Base-by-base conservation (phyloP, 495 filamentous ascomycete species). In the Pseudoneurospora amorphoporcata region DNA sequence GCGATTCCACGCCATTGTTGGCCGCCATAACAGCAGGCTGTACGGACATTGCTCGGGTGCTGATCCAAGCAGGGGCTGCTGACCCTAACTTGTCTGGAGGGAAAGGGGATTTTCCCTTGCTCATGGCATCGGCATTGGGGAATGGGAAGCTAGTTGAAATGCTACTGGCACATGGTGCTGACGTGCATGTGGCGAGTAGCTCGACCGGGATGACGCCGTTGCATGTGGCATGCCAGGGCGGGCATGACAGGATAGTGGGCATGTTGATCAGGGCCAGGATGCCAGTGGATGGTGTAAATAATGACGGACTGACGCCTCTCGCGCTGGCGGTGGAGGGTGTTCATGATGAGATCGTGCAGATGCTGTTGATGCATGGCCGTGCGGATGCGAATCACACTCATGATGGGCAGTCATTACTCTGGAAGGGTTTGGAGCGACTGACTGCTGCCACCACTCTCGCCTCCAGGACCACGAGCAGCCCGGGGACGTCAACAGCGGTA, bases 291-390 rank as follows among this genome's bases (percentile, higher is more conserved):
- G 72, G 70, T 1, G 61, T 43, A 17, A 74, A 81, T 69, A 69
- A 45, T 6, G 69, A 72, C 40, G 79, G 79, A 4, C 47, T 70
- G 14, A 82, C 82, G 16, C 78, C 82, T 10, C 77, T 84, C 12
- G 75, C 73, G 5, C 35, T 79, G 61, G 83, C 83, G 53, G 78
- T 77, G 37, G 68, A 76, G n/a, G 75, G 71, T 41, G 79, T 81
- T 10, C 82, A 81, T 29, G 70, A 61, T 7, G 77, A 79, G 29
- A 58, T 78, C 5, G 81, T 79, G 43, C 70, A 58, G 23, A 37
- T 76, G 17, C 70, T 83, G n/a, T 72, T 82, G 47, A 69, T 74
- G 16, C 16, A 72, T 37, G 77, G 77, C 12, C 53, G 53, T 65
- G 81, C 81, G 39, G 75, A 82, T 45, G 68, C 79, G n/a, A 76